A percentile compares a stretch with the other conserved stretches of the same genome.
These are phyloP conservation scores for Termitomyces sp. DNA, from an alignment of 768 basidiomycete species.

Conservation along the genomic window DNA sequence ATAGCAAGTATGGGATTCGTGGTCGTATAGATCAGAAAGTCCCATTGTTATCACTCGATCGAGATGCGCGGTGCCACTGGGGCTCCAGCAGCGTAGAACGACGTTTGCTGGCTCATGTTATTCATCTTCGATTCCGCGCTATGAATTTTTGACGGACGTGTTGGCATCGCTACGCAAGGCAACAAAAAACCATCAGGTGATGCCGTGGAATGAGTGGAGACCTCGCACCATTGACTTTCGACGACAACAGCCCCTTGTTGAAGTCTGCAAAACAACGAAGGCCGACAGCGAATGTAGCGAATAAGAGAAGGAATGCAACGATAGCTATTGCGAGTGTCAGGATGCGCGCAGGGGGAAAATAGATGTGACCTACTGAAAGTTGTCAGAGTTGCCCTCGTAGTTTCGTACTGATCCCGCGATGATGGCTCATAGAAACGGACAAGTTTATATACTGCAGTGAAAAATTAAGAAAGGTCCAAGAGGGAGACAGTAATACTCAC, in stretches of 20 bases:
- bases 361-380: slow-evolving; percentile 60
- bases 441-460: slow-evolving; percentile 70
- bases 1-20: neutral
- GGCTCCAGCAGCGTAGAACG: slow-evolving; percentile 49
- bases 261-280: slow-evolving; percentile 81
- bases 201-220: slow-evolving; percentile 20
- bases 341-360: neutral
- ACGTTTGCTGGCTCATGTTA: slow-evolving; percentile 41
- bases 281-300: slow-evolving; percentile 73
- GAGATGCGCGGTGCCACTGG: slow-evolving; percentile 65
- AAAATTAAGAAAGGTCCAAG: neutral
- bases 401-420: slow-evolving; percentile 50
- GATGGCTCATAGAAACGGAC: slow-evolving; percentile 72
- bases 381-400: slow-evolving; percentile 78
- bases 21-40: neutral
- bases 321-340: slow-evolving; percentile 44
- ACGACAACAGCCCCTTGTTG: slow-evolving; percentile 68
- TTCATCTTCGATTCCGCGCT: slow-evolving; percentile 31
- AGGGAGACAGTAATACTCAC: slow-evolving; percentile 24
- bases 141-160: slow-evolving; percentile 38
- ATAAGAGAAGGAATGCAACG: slow-evolving; percentile 68
- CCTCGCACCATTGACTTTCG: slow-evolving; percentile 73
- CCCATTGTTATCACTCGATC: slow-evolving; percentile 53
- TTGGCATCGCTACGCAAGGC: slow-evolving; percentile 40
- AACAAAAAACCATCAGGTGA: slow-evolving; percentile 31